phyloP scores from a whole-genome alignment of 2,329 filamentous ascomycete genomes.

The Parafenestella ontariensis region DNA sequence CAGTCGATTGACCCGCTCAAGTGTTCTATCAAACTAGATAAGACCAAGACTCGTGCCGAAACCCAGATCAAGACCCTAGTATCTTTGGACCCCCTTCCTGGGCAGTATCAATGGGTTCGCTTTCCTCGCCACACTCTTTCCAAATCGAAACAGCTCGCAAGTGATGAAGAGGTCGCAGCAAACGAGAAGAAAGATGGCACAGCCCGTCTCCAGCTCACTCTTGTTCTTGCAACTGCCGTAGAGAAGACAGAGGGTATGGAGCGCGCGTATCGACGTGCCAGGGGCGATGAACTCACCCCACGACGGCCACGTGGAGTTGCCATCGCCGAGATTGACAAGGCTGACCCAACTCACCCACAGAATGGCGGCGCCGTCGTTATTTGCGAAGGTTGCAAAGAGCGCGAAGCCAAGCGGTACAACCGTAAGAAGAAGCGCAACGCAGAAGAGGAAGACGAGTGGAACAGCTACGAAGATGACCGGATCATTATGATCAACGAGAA shows the following conservation, averaged over 20 bases:
- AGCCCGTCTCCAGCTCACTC: slow-evolving; percentile 33
- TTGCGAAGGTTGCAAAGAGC: slow-evolving; percentile 86
- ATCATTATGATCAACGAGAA: slow-evolving; percentile 51
- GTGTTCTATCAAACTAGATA: slow-evolving; percentile 36
- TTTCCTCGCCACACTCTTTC: slow-evolving; percentile 90
- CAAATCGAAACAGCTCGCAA: slow-evolving; percentile 88
- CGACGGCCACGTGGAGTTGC: slow-evolving; percentile 46
- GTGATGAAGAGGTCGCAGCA: slow-evolving; percentile 74
- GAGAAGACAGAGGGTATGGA: slow-evolving; percentile 70
- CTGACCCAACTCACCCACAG: slow-evolving; percentile 74
- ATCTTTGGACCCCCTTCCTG: slow-evolving; percentile 76
- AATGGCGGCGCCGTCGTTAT: slow-evolving; percentile 95
- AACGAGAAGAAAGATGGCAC: slow-evolving; percentile 69
- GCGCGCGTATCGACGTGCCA: slow-evolving; percentile 71
- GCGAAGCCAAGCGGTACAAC: slow-evolving; percentile 88
- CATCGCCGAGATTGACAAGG: slow-evolving; percentile 57
- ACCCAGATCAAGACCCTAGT: slow-evolving; percentile 93
- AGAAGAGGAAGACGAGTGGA: slow-evolving; percentile 87
- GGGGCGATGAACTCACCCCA: slow-evolving; percentile 51
- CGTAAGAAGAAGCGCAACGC: slow-evolving; percentile 89
- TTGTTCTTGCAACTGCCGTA: slow-evolving; percentile 95
- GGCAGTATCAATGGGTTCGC: slow-evolving; percentile 79
- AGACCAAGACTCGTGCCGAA: slow-evolving; percentile 85
- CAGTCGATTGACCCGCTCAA: slow-evolving; percentile 29
- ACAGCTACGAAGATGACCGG: slow-evolving; percentile 57